Evolutionary conservation across 169 alveolate species (phyloP).

Genomic region (Plasmodium fragile): DNA sequence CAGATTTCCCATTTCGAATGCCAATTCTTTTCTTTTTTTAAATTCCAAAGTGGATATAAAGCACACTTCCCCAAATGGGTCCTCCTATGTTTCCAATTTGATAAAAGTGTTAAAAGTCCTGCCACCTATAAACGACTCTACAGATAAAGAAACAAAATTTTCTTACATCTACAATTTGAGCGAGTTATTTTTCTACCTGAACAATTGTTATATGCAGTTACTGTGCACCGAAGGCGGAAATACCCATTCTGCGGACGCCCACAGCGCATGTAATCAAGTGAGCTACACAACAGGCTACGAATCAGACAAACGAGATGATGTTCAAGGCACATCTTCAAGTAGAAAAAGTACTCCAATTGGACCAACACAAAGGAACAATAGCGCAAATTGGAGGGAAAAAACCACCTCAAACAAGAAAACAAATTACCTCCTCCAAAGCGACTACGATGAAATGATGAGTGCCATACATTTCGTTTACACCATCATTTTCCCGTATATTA

Average conservation of each 20-base stretch:
- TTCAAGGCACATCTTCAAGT: neutral
- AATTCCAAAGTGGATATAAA: slow-evolving; percentile 29
- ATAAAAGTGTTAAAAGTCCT: slow-evolving; percentile 12
- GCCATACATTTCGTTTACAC: slow-evolving; percentile 33
- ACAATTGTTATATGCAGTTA: slow-evolving; percentile 38
- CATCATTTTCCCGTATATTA: slow-evolving; percentile 14
- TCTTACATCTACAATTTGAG: slow-evolving; percentile 44
- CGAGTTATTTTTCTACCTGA: slow-evolving; percentile 32
- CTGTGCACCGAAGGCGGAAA: neutral
- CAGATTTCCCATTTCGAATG: neutral
- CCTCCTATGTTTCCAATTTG: slow-evolving; percentile 8
- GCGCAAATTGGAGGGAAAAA: neutral
- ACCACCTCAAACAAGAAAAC: neutral
- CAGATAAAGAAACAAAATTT: slow-evolving; percentile 35
- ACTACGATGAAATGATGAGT: slow-evolving; percentile 9
- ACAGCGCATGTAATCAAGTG: neutral
- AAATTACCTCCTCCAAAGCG: slow-evolving; percentile 25
- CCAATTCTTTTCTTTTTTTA: slow-evolving; percentile 51
- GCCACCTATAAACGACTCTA: slow-evolving; percentile 39
- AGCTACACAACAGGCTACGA: neutral
- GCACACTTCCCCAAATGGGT: neutral
- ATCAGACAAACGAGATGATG: neutral
- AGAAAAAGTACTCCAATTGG: neutral
- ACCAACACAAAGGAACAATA: neutral
- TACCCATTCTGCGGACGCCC: neutral